These are phyloP conservation scores for Skeletonema grethae DNA, from an alignment of 108 stramenopile species.

Conservation along the genomic window DNA sequence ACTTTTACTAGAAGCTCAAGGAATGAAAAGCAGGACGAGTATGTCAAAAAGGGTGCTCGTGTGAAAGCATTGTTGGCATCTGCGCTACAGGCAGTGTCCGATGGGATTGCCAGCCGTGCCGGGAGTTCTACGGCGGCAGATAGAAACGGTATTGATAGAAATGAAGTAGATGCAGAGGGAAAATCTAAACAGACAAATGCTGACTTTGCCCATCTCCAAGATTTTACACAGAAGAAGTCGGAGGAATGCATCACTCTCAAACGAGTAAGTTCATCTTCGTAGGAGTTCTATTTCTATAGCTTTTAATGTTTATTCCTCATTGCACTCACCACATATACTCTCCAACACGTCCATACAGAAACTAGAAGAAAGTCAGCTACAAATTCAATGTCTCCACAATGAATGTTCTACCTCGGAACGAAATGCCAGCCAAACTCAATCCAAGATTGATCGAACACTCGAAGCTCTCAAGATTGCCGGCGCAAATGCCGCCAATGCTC, in stretches of 20 bases:
- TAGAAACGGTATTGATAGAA: neutral
- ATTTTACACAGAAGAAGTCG: slow-evolving; percentile 49
- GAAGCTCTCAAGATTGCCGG: slow-evolving; percentile 64
- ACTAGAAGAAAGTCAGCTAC: slow-evolving; percentile 56
- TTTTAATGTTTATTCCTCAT: too few species aligned
- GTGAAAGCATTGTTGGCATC: slow-evolving; percentile 49
- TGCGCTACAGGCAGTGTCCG: slow-evolving; percentile 44
- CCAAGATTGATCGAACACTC: slow-evolving; percentile 56
- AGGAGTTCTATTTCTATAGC: too few species aligned
- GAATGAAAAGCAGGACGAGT: slow-evolving; percentile 50
- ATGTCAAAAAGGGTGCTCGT: slow-evolving; percentile 53
- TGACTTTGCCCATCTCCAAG: slow-evolving; percentile 24
- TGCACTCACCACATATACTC: neutral
- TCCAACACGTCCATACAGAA: slow-evolving; percentile 29
- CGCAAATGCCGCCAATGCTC: slow-evolving; percentile 58
- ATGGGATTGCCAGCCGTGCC: slow-evolving; percentile 26
- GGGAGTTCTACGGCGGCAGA: slow-evolving; percentile 4
- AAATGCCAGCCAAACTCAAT: slow-evolving; percentile 35
- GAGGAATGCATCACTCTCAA: slow-evolving; percentile 57
- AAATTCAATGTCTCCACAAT: slow-evolving; percentile 46
- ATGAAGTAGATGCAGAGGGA: slow-evolving; percentile 13
- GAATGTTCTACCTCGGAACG: slow-evolving; percentile 51
- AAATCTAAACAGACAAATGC: slow-evolving; percentile 9
- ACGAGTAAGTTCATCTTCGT: slow-evolving; percentile 45
- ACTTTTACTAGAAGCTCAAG: neutral